Evolutionary conservation across 371 early-diverging fungal genomes (phyloP).

Genomic region (Lichtheimia ornata): DNA sequence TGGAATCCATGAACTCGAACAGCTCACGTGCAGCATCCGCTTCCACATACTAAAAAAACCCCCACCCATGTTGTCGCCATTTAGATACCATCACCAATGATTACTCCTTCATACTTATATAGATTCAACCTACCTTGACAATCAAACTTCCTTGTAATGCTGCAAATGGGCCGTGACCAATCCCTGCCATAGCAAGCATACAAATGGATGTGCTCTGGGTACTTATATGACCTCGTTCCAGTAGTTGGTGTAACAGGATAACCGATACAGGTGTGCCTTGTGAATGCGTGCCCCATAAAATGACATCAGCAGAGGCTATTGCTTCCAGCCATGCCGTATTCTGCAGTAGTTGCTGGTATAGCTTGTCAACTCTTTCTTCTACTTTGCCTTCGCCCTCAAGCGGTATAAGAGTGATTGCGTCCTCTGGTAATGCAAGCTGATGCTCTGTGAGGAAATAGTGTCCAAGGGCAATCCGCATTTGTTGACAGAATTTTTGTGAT

Average conservation of each 20-base stretch:
- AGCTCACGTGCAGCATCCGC: constrained; percentile 90
- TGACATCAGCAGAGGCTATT: constrained; percentile 69
- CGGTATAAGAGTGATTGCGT: constrained; percentile 74
- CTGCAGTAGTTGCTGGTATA: constrained; percentile 64
- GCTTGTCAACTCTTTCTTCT: constrained; percentile 74
- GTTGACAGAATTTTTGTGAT: constrained; percentile 82
- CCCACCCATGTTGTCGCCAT: no score
- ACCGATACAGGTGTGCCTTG: constrained; percentile 92
- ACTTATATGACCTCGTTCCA: constrained; percentile 67
- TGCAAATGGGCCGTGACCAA: constrained; percentile 89
- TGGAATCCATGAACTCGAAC: constrained; percentile 87
- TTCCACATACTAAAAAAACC: constrained; percentile 69
- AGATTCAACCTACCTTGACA: constrained; percentile 49
- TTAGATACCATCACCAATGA: background rate
- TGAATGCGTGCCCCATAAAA: constrained; percentile 86
- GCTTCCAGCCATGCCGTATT: constrained; percentile 45
- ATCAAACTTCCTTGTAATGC: constrained; percentile 75
- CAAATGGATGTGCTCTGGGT: constrained; percentile 65
- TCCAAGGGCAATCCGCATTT: constrained; percentile 72
- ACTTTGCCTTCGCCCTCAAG: constrained; percentile 91
- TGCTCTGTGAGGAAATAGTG: constrained; percentile 57
- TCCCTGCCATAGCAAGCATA: constrained; percentile 90
- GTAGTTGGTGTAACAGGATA: constrained; percentile 69
- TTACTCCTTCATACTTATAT: no score
- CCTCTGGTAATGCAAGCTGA: constrained; percentile 51